Evolutionary conservation across 208 protist species (phyloP).

Genomic region (Leptomonas seymouri): DNA sequence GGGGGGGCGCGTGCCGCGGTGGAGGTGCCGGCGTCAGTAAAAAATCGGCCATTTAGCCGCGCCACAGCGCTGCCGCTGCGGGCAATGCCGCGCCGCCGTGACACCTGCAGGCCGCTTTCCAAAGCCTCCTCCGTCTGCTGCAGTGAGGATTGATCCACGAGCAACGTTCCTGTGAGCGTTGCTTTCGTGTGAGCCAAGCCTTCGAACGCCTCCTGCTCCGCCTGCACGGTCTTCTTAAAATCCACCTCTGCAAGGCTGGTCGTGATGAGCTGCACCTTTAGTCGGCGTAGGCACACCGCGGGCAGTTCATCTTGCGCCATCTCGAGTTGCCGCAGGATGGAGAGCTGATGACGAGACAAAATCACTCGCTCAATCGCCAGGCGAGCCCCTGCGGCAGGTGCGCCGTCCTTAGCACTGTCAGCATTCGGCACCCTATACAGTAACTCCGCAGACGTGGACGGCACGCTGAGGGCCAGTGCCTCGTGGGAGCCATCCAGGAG

Average conservation of each 20-base stretch:
- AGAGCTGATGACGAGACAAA: constrained; percentile 49
- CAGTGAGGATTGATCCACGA: constrained; percentile 54
- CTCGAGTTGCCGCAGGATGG: constrained; percentile 68
- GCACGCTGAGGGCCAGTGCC: constrained; percentile 9
- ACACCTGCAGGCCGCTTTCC: constrained; percentile 40
- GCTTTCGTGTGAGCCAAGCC: constrained; percentile 75
- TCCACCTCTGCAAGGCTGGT: constrained; percentile 42
- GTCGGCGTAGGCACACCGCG: constrained; percentile 15
- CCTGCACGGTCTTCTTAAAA: constrained; percentile 38
- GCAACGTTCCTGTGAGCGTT: constrained; percentile 66
- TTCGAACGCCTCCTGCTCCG: constrained; percentile 73
- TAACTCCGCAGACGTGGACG: not conserved
- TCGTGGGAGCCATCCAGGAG: constrained; percentile 52
- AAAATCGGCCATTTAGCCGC: not conserved
- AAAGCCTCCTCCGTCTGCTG: constrained; percentile 58
- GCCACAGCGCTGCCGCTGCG: constrained; percentile 13
- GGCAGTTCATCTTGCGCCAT: constrained; percentile 65
- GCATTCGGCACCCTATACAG: no score
- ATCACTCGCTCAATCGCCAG: constrained; percentile 43
- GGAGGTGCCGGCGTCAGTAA: not conserved
- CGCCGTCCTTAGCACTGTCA: not conserved
- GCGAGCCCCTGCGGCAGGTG: not conserved
- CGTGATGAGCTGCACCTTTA: constrained; percentile 74
- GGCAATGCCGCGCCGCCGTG: not conserved
- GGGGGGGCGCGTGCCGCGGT: not conserved